Conservation (phyloP, 2,329 filamentous ascomycete species). For the Verticillium dahliae region DNA sequence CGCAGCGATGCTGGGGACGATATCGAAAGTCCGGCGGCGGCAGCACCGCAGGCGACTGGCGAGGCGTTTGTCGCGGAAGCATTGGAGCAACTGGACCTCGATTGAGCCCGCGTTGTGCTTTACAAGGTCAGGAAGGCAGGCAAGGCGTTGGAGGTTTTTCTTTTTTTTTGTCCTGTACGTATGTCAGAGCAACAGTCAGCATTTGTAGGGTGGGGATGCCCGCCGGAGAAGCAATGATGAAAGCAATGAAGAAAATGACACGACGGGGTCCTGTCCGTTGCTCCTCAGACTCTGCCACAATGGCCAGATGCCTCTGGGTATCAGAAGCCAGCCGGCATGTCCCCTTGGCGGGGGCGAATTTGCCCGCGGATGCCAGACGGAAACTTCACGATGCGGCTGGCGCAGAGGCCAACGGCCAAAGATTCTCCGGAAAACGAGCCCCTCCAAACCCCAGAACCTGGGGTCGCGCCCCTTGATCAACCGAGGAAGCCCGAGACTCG, state of each 20-base stretch:
- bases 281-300: neutral
- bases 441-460: neutral
- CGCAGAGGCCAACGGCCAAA: neutral
- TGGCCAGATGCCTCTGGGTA: neutral
- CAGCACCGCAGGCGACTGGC: slow-evolving; percentile 2
- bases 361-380: neutral
- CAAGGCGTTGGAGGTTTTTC: neutral
- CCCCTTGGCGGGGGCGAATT: neutral
- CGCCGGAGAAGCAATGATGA: neutral
- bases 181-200: neutral
- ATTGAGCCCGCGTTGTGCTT: slow-evolving; percentile 4
- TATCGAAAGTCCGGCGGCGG: slow-evolving; percentile 1
- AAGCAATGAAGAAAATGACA: neutral
- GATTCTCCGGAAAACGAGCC: neutral
- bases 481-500: neutral
- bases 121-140: neutral
- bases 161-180: neutral
- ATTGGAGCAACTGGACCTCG: slow-evolving; percentile 16
- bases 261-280: neutral
- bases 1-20: slow-evolving; percentile 33
- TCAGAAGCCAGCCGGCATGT: neutral
- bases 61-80: slow-evolving; percentile 13
- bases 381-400: neutral
- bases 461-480: neutral
- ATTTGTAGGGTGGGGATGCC: neutral